phyloP scores from a whole-genome alignment of 2,329 filamentous ascomycete genomes.

The Hypoxylon sp. region DNA sequence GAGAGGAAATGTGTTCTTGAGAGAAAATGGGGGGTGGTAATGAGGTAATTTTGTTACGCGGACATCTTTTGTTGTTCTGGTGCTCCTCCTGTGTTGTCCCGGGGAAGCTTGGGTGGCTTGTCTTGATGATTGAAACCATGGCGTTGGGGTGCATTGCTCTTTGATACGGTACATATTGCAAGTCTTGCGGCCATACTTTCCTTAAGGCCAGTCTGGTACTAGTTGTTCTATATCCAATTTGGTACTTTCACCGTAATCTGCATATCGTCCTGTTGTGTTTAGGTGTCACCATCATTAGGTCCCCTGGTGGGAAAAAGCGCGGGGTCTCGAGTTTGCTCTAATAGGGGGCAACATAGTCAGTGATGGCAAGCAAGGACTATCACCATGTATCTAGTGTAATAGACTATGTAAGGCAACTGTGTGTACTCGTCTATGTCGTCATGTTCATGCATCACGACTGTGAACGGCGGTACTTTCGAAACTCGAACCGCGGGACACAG shows the following conservation, averaged over 20 bases:
- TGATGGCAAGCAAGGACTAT: conserved; percentile 24
- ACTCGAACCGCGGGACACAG: not conserved
- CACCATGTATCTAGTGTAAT: conserved; percentile 21
- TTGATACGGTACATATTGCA: conserved; percentile 37
- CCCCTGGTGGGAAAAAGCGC: conserved; percentile 9
- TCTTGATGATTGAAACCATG: conserved; percentile 16
- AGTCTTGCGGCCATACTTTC: conserved; percentile 38
- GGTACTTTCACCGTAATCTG: conserved; percentile 12
- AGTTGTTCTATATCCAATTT: conserved; percentile 25
- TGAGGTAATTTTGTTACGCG: conserved; percentile 22
- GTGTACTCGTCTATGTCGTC: conserved; percentile 4
- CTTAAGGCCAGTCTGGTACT: conserved; percentile 28
- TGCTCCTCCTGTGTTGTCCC: not conserved
- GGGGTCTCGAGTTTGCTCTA: conserved; percentile 2
- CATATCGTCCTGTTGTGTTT: conserved; percentile 5
- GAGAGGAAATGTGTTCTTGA: conserved; percentile 9
- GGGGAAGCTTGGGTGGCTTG: conserved; percentile 8
- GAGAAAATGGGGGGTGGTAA: conserved; percentile 8
- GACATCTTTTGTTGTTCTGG: conserved; percentile 5
- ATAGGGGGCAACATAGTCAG: conserved; percentile 1
- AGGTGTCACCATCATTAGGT: not conserved
- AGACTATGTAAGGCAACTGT: not conserved
- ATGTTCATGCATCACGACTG: not conserved
- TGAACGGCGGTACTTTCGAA: not conserved
- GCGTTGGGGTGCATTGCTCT: conserved; percentile 37